Conservation (phyloP, 495 filamentous ascomycete genomes). For the Platismatia glauca region DNA sequence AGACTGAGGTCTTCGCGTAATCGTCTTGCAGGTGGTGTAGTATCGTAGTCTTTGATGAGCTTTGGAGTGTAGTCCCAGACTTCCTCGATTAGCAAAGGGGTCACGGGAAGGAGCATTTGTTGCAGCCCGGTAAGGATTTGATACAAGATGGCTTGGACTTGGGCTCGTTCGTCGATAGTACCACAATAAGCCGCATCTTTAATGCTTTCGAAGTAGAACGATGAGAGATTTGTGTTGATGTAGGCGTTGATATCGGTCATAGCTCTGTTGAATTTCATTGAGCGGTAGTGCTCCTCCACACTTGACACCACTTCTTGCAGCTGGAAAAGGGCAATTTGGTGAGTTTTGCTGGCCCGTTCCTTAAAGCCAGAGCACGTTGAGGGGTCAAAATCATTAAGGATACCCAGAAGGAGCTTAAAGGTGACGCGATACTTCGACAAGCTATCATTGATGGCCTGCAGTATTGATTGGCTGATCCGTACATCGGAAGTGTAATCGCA, state of each 20-base stretch:
- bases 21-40: slow-evolving; percentile 38
- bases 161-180: slow-evolving; percentile 40
- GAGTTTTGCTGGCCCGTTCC: slow-evolving; percentile 35
- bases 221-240: slow-evolving; percentile 71
- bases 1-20: slow-evolving; percentile 26
- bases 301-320: slow-evolving; percentile 51
- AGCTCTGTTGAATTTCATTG: slow-evolving; percentile 76
- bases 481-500: slow-evolving; percentile 89
- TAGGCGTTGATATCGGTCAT: slow-evolving; percentile 65
- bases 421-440: slow-evolving; percentile 80
- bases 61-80: slow-evolving; percentile 69
- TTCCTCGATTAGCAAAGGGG: slow-evolving; percentile 79
- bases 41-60: slow-evolving; percentile 44
- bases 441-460: slow-evolving; percentile 61
- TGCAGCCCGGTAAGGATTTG: slow-evolving; percentile 62
- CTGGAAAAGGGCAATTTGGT: slow-evolving; percentile 62
- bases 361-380: slow-evolving; percentile 4
- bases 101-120: slow-evolving; percentile 69
- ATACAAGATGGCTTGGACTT: slow-evolving; percentile 59
- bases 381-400: slow-evolving; percentile 53
- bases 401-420: slow-evolving; percentile 80
- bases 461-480: slow-evolving; percentile 61
- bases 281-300: slow-evolving; percentile 53
- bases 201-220: slow-evolving; percentile 85
- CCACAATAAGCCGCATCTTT: slow-evolving; percentile 78